A percentile compares a stretch with the other conserved stretches of the same genome.
Evolutionary conservation across 495 filamentous ascomycete genomes (phyloP).

Genomic region (Neurospora sp.): DNA sequence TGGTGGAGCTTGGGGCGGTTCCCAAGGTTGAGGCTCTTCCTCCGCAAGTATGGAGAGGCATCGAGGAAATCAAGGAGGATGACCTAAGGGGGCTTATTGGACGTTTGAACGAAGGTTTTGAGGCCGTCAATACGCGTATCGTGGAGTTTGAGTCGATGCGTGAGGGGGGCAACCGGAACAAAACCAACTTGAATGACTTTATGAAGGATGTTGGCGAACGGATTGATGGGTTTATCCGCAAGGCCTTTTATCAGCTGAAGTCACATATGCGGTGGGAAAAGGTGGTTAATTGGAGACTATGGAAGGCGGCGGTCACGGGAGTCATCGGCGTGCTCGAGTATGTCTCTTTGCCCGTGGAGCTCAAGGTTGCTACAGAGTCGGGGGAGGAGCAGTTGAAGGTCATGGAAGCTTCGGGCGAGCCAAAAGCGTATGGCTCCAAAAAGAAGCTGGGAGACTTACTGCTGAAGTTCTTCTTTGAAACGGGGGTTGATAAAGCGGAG

Average conservation of each 20-base stretch:
- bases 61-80: background rate
- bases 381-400: background rate
- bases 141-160: background rate
- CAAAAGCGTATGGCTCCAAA: background rate
- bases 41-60: background rate
- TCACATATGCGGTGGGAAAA: background rate
- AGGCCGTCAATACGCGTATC: background rate
- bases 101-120: background rate
- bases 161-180: background rate
- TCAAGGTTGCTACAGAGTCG: background rate
- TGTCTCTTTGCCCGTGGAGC: background rate
- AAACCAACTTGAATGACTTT: background rate
- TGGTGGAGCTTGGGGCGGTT: background rate
- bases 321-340: background rate
- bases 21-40: background rate
- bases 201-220: background rate
- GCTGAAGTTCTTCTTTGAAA: rapidly evolving
- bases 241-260: background rate
- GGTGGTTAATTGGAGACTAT: background rate
- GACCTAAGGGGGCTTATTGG: background rate
- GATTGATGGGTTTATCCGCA: background rate
- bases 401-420: background rate
- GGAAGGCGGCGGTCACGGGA: background rate
- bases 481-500: background rate
- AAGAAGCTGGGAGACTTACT: background rate